Evolutionary conservation across 371 early-diverging fungal species (phyloP), one percentile per base, ranked within the genome.

Genomic region (Mucor sp.): DNA sequence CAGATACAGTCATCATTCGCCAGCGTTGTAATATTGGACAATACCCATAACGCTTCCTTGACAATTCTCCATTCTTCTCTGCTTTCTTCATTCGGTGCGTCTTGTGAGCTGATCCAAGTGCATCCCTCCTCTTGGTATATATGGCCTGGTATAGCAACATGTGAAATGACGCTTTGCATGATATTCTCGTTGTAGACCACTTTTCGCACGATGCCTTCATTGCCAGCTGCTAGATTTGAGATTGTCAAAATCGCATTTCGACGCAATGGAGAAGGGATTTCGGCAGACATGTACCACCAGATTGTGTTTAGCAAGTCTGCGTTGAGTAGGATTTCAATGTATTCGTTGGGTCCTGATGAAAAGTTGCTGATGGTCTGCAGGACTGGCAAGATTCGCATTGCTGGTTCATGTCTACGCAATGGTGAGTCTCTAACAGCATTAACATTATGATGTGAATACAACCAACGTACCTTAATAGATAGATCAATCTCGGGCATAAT

Each of bases 351-450:
- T 28, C 82, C 82, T 6, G 80, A 79, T 1, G 82, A 77, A 60
- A 81, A 77, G n/a, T 81, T 81, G 56, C 80, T 79, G 27, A 81
- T 62, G 0, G 82, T 79, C 12, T 79, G 77, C 11, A 72, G 27
- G n/a, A 69, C 61, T 5, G 69, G 62, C 21, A 72, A 53, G 23
- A 15, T 19, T 19, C 28, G 5, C 1, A 30, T 14, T 0, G 53
- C 14, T 25, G 39, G 6, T 63, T 55, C 37, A 53, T 37, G 35
- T 37, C 70, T 60, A 37, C 28, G 25, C 7, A n/a, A 44, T 17
- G n/a, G 3, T 23, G 23, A 25, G 12, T 53, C 9, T 1, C 14
- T 44, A 1, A 30, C 25, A 27, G 55, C 30, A 56, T 4, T 17
- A 5, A 32, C 33, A 7, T 7, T 3, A 30, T 15, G 30, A 2